Conservation (phyloP, 352 stramenopile species). For the Pythium apleroticum region DNA sequence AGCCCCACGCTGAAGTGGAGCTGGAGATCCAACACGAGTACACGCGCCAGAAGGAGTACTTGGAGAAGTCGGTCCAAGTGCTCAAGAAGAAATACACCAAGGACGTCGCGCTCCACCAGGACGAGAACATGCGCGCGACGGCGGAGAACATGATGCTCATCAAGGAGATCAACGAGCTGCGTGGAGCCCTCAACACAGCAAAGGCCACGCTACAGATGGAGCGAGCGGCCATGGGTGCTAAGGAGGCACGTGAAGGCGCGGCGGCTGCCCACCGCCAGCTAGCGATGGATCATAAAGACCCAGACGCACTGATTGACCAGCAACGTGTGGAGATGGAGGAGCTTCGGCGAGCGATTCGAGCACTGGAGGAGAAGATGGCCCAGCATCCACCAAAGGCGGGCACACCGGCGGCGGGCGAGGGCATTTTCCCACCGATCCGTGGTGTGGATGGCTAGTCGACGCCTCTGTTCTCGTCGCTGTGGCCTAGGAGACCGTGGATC, state of each 20-base stretch:
- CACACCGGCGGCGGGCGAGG: neutral
- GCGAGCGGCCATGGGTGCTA: constrained; percentile 41
- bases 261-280: constrained; percentile 22
- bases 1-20: constrained; percentile 51
- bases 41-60: constrained; percentile 89
- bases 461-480: neutral
- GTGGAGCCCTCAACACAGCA: constrained; percentile 60
- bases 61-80: constrained; percentile 90
- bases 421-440: constrained; percentile 44
- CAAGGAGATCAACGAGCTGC: constrained; percentile 92
- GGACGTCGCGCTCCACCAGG: constrained; percentile 65
- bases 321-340: constrained; percentile 74
- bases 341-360: constrained; percentile 74
- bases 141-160: constrained; percentile 91
- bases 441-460: constrained; percentile 38
- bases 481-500: neutral
- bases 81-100: constrained; percentile 88
- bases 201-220: constrained; percentile 86
- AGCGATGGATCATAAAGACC: constrained; percentile 33
- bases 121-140: constrained; percentile 58
- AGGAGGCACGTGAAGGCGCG: constrained; percentile 18
- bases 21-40: constrained; percentile 86
- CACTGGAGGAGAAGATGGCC: constrained; percentile 65
- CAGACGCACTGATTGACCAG: constrained; percentile 50
- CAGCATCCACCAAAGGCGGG: constrained; percentile 13